Base-by-base conservation (phyloP, 2,329 filamentous ascomycete species). In the Magnaporthiopsis poae region DNA sequence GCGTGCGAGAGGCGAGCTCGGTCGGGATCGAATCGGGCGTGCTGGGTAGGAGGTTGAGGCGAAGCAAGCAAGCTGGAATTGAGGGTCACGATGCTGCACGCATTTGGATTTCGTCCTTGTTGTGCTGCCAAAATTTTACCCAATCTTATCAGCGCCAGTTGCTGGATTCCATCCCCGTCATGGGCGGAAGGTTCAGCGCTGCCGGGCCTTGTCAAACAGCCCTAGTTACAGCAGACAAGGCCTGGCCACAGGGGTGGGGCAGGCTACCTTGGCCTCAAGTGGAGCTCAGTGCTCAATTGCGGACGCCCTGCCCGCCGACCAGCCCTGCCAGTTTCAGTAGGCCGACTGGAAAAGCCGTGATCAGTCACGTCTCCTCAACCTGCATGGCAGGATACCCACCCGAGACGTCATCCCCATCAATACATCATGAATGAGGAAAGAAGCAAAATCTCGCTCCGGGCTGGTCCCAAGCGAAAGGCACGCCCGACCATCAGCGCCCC, bases 401-500 rank as follows among this genome's bases (percentile, higher is more conserved):
- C 15, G 12, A 46, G 39, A 46, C 39, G 39, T 18, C 39, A 46
- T 46, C 39, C 13, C 13, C 39, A 46, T 46, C 11, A 13, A 46
- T 13, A 25, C 46, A 21, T 67, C 71, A 88, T 88, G 86, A 86
- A 85, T 18, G 85, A 88, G 71, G 84, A 87, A 71, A 80, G 82
- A 70, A 82, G 80, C 75, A 86, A 84, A 76, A 84, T 87, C 71
- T 89, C 87, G 67, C 81, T 89, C 67, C 81, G 87, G 59, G 87
- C 81, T 74, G 84, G 84, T 35, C 75, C 79, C 66, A 88, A 87
- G 76, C 80, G 86, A 71, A 88, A 87, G 73, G 79, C 76, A 62
- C 83, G 86, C n/a, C 85, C 85, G 25, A 78, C 79, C 67, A 88
- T 88, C 73, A 88, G 85, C 74, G 83, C 86, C 8, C 85, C 86